A percentile compares a stretch with the other conserved stretches of the same genome.
Conservation (phyloP, 805 yeast species). For the Jamesozyma piceae region DNA sequence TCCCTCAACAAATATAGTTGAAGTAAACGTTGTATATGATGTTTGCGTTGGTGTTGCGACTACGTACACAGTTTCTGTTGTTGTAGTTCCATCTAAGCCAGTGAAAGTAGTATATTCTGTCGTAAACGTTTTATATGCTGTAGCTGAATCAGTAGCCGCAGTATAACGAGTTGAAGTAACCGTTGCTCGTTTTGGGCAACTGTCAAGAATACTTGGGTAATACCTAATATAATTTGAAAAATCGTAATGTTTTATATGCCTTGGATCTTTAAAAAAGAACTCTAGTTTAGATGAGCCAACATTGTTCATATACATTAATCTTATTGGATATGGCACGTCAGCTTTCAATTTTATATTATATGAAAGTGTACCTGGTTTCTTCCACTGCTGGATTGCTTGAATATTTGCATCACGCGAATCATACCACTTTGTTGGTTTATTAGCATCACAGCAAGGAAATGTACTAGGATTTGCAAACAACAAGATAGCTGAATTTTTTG, state of each 20-base stretch:
- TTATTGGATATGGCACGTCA: neutral
- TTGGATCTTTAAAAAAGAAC: neutral
- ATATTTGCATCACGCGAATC: neutral
- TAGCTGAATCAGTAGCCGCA: too few relatives aligned
- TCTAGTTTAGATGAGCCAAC: neutral
- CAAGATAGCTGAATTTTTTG: too few relatives aligned
- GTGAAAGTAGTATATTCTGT: too few relatives aligned
- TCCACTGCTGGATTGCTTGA: neutral
- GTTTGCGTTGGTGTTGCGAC: too few relatives aligned
- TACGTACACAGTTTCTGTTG: too few relatives aligned
- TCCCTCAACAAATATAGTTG: too few relatives aligned
- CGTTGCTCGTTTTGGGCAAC: neutral
- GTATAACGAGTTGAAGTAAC: neutral
- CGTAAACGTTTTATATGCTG: neutral
- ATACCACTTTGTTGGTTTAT: neutral
- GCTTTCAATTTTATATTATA: neutral
- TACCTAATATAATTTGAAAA: neutral
- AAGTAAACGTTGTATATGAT: too few relatives aligned
- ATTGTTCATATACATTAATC: neutral
- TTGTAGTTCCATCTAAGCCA: too few relatives aligned
- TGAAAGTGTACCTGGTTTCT: neutral
- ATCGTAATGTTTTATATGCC: neutral
- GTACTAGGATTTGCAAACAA: neutral
- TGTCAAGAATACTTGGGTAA: neutral
- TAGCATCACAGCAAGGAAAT: neutral